These are phyloP conservation scores for Acacia acuminata DNA, from an alignment of 306 rosid species.

Conservation along the genomic window DNA sequence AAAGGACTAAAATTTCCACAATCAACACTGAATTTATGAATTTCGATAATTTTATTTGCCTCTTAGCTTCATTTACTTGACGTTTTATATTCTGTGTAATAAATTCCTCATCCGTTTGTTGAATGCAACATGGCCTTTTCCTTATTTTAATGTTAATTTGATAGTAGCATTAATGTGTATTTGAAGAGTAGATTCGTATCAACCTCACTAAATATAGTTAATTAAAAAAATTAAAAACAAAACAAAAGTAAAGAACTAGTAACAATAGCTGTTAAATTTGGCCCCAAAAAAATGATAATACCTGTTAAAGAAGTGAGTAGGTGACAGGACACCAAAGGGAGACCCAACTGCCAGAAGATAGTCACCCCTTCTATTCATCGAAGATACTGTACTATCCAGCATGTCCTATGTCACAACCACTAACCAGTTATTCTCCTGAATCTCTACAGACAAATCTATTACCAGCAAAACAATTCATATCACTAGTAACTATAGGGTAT, in stretches of 20 bases:
- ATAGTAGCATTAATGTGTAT: neutral
- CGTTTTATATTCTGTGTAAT: neutral
- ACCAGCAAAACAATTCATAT: slow-evolving; percentile 23
- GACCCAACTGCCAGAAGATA: slow-evolving; percentile 89
- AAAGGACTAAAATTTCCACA: neutral
- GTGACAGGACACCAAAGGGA: slow-evolving; percentile 94
- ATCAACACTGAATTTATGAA: neutral
- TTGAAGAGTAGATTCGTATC: neutral
- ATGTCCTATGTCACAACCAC: slow-evolving; percentile 48
- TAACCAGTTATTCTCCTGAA: slow-evolving; percentile 32
- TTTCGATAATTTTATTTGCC: neutral
- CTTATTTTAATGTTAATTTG: neutral
- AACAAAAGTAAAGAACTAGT: neutral
- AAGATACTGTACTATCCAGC: slow-evolving; percentile 52
- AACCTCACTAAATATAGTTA: neutral
- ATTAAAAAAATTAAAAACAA: neutral
- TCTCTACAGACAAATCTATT: slow-evolving; percentile 21
- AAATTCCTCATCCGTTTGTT: neutral
- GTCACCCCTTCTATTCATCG: slow-evolving; percentile 71
- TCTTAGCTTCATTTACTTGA: neutral
- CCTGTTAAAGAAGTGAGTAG: slow-evolving; percentile 93
- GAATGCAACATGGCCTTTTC: neutral
- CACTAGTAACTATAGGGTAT: slow-evolving; percentile 8
- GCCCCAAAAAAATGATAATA: slow-evolving; percentile 3
- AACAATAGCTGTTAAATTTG: slow-evolving; percentile 73